Evolutionary conservation across 1,139 yeast genomes (phyloP).

Genomic region (Lipomyces yarrowii): DNA sequence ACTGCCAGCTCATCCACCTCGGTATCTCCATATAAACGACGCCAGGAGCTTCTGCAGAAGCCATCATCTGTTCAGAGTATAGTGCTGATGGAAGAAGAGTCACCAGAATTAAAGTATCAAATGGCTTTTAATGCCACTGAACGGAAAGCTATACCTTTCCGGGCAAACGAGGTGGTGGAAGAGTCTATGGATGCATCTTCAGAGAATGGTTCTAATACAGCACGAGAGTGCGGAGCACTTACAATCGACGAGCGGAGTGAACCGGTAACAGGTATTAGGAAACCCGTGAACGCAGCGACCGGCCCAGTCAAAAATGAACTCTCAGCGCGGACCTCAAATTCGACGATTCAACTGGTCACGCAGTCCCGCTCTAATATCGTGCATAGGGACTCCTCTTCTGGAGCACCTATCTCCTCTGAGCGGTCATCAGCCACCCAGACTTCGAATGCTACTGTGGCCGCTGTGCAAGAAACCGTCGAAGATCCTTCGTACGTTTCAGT

Average conservation of each 20-base stretch:
- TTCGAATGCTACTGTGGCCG: conserved; percentile 5
- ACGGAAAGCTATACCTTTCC: not conserved
- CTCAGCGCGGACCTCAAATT: not conserved
- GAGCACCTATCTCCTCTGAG: conserved; percentile 5
- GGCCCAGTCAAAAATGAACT: not conserved
- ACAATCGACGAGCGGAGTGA: not conserved
- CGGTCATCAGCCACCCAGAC: conserved; percentile 14
- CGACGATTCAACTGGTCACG: not conserved
- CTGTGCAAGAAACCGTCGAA: not conserved
- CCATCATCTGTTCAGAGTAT: conserved; percentile 6
- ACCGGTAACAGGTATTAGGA: not conserved
- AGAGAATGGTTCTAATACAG: not conserved
- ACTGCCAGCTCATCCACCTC: not conserved
- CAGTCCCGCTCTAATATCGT: not conserved
- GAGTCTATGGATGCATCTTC: not conserved
- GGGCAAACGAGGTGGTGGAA: not conserved
- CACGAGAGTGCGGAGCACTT: not conserved
- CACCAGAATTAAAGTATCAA: not conserved
- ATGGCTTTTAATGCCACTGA: not conserved
- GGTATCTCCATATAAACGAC: conserved; percentile 14
- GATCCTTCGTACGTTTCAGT: not conserved
- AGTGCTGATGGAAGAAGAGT: conserved; percentile 13
- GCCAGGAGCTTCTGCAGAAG: not conserved
- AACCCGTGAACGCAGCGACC: not conserved
- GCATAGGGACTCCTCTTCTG: not conserved